Conservation (phyloP, 1,139 yeast species). For the Hyphopichia pseudoburtonii region DNA sequence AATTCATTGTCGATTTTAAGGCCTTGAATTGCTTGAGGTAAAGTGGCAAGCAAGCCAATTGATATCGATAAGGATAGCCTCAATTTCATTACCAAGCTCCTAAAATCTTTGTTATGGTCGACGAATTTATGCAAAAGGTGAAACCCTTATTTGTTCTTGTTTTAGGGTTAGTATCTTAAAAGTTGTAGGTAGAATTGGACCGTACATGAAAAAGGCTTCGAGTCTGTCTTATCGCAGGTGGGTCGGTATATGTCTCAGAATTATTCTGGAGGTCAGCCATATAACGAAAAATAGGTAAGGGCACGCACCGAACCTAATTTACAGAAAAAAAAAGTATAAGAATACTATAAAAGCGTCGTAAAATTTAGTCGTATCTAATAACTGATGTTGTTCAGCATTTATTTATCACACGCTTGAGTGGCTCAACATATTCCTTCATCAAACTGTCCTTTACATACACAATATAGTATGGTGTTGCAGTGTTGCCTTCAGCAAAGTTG, state of each 20-base stretch:
- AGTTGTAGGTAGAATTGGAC: no score
- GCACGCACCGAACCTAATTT: neutral
- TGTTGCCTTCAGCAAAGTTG: slow-evolving; percentile 69
- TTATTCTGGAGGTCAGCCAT: neutral
- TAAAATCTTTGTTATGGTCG: neutral
- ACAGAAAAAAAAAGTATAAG: no score
- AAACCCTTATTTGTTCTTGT: no score
- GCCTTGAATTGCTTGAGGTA: neutral
- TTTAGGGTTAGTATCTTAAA: no score
- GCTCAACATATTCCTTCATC: slow-evolving; percentile 61
- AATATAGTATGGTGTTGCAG: slow-evolving; percentile 91
- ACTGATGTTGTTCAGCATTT: slow-evolving; percentile 6
- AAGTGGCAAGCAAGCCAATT: neutral
- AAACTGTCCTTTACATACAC: slow-evolving; percentile 75
- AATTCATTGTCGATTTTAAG: neutral
- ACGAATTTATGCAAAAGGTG: no score
- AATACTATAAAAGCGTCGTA: no score
- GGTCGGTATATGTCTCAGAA: slow-evolving; percentile 1
- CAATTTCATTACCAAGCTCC: neutral
- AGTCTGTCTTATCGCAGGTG: slow-evolving; percentile 1
- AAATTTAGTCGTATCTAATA: neutral
- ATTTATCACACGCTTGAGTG: slow-evolving; percentile 50
- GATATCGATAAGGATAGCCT: neutral
- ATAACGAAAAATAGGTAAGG: neutral
- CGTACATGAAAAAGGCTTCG: no score